Conservation (phyloP, 768 basidiomycete genomes). For the Asterophora parasitica region DNA sequence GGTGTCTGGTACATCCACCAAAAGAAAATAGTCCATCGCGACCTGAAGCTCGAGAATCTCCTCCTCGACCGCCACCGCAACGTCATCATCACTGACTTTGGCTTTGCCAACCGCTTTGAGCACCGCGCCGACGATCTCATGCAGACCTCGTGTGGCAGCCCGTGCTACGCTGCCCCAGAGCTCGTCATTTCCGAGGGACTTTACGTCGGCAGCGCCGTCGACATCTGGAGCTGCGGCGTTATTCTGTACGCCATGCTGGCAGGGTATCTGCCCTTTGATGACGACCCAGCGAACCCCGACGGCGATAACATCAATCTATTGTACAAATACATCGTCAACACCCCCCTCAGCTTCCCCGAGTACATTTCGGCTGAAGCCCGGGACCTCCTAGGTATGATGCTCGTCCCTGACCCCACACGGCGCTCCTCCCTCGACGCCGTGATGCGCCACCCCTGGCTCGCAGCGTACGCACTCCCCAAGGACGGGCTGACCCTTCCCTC, state of each 20-base stretch:
- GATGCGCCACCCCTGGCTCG: constrained; percentile 88
- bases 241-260: constrained; percentile 97
- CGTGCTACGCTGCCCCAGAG: constrained; percentile 98
- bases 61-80: constrained; percentile 96
- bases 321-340: constrained; percentile 98
- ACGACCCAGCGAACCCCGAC: constrained; percentile 97
- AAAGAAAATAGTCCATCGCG: constrained; percentile 98
- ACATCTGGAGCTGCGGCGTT: constrained; percentile 96
- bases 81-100: constrained; percentile 99
- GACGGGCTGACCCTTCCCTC: constrained; percentile 13
- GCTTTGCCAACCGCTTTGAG: constrained; percentile 97
- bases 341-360: constrained; percentile 94
- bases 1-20: constrained; percentile 99
- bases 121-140: constrained; percentile 91
- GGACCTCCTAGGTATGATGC: constrained; percentile 84
- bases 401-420: constrained; percentile 84
- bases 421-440: constrained; percentile 74
- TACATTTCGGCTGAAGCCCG: constrained; percentile 84
- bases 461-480: constrained; percentile 45
- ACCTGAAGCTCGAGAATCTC: constrained; percentile 97
- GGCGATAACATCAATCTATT: constrained; percentile 99
- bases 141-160: constrained; percentile 96
- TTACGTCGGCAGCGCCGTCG: constrained; percentile 95
- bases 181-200: constrained; percentile 96
- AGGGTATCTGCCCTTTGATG: constrained; percentile 98